Evolutionary conservation across 192 early-diverging fungal genomes (phyloP).

Genomic region (Backusella sp.): DNA sequence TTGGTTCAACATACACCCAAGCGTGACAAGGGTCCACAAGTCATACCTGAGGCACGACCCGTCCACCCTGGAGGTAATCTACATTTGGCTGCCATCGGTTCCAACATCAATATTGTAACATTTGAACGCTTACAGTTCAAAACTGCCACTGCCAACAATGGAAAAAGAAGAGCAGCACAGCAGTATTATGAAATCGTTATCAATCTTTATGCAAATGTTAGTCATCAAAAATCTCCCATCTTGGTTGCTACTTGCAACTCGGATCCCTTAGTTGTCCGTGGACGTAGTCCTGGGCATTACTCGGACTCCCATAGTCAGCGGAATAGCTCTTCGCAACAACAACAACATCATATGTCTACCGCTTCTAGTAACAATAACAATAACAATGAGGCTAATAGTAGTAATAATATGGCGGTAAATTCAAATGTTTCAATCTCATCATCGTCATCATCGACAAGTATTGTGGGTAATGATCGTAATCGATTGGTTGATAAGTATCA

Average conservation of each 20-base stretch:
- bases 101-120: constrained; percentile 51
- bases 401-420: background rate
- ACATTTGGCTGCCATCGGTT: constrained; percentile 41
- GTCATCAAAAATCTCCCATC: constrained; percentile 50
- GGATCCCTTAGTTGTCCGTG: constrained; percentile 80
- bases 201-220: constrained; percentile 66
- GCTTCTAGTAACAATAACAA: background rate
- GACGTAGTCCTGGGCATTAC: constrained; percentile 88
- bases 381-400: background rate
- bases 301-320: constrained; percentile 40
- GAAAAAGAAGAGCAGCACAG: constrained; percentile 81
- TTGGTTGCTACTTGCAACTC: constrained; percentile 64
- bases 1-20: constrained; percentile 90
- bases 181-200: constrained; percentile 81
- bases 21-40: constrained; percentile 91
- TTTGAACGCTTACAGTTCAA: constrained; percentile 95
- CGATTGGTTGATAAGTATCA: background rate
- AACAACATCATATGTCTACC: background rate
- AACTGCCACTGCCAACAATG: constrained; percentile 89
- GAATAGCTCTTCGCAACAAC: background rate
- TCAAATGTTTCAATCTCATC: background rate
- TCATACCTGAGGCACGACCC: constrained; percentile 56
- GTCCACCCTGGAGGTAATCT: constrained; percentile 56
- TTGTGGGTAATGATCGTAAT: background rate
- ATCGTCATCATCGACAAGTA: background rate